Base-by-base conservation (phyloP, 345 rosid genomes). In the Camelina hispida region DNA sequence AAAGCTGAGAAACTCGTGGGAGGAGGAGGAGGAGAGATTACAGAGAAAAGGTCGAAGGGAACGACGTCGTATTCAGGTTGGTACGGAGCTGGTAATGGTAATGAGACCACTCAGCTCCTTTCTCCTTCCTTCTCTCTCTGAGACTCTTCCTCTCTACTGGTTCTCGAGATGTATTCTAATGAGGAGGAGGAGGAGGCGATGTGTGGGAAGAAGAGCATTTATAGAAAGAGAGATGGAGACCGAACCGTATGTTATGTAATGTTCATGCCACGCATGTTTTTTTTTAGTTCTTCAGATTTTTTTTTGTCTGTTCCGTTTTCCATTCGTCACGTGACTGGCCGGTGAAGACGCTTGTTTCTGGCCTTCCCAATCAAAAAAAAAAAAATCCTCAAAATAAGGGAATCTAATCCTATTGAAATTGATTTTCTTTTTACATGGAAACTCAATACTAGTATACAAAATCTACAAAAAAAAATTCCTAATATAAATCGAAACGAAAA, bases 251-350 rank as follows among this genome's bases (percentile, higher is more conserved):
- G 30, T 28, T 28, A 28, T 28, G 30, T 28, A 13, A 18, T 43
- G 60, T 46, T 73, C 40, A 68, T 77, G 83, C 75, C 83, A 76
- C 80, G 75, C 77, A 80, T 66, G 80, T 65, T 73, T 65, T 72
- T 28, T 23, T 46, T 2, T 10, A 22, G 35, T 64, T 78, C 66
- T 43, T 46, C 59, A 14, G 37, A 38, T 23, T 54, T 48, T 54
- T 48, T 48, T 54, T 62, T 60, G 72, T 72, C 69, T 50, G 62
- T 78, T 72, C 14, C 15, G 23, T 37, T 63, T 63, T 72, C 51
- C 63, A 59, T 72, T 28, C 57, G 81, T 78, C 74, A 78, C 81
- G 81, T 78, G 81, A 72, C 34, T 58, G 61, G 11, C 75, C 79
- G 72, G 15, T 65, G 35, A 17, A 46, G 75, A 64, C 76, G 61